phyloP scores from a whole-genome alignment of 495 filamentous ascomycete species.

The Penicillium goetzii region DNA sequence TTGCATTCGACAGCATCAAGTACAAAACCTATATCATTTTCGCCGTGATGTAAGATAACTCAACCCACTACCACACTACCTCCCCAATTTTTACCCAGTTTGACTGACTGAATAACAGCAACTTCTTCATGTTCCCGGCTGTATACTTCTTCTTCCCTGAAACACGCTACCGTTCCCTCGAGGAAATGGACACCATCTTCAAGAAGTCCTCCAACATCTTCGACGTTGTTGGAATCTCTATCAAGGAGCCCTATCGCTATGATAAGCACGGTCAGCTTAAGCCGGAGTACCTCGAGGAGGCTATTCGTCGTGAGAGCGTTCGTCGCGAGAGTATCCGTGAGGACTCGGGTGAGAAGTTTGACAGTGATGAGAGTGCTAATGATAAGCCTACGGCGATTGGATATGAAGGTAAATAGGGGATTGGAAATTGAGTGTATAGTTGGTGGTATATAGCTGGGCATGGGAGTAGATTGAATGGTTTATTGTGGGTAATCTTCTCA shows the following conservation, averaged over 20 bases:
- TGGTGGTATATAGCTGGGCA: neutral
- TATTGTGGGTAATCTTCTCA: neutral
- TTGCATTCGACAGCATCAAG: slow-evolving; percentile 62
- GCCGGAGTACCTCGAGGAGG: slow-evolving; percentile 36
- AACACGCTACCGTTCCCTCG: slow-evolving; percentile 68
- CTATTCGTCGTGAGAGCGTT: slow-evolving; percentile 17
- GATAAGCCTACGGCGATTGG: slow-evolving; percentile 6
- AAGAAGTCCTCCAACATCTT: slow-evolving; percentile 58
- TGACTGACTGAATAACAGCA: slow-evolving; percentile 16
- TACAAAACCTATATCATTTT: slow-evolving; percentile 76
- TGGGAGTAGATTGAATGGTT: neutral
- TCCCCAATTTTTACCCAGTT: neutral
- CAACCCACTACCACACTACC: neutral
- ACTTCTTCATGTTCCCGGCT: slow-evolving; percentile 31
- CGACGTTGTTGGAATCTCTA: slow-evolving; percentile 60
- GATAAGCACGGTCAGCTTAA: slow-evolving; percentile 68
- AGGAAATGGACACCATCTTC: slow-evolving; percentile 78
- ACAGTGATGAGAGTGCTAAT: slow-evolving; percentile 47
- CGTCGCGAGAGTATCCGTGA: slow-evolving; percentile 18
- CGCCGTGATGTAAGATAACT: slow-evolving; percentile 30
- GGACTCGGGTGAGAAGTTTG: slow-evolving; percentile 27
- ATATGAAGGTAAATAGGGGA: neutral
- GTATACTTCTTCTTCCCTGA: slow-evolving; percentile 73
- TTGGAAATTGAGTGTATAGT: neutral
- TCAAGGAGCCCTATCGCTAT: slow-evolving; percentile 64